Percentiles rank a stretch among this genome's conserved stretches.
Conservation (phyloP, 139 green algal species). For the Chlamydomonas urium region DNA sequence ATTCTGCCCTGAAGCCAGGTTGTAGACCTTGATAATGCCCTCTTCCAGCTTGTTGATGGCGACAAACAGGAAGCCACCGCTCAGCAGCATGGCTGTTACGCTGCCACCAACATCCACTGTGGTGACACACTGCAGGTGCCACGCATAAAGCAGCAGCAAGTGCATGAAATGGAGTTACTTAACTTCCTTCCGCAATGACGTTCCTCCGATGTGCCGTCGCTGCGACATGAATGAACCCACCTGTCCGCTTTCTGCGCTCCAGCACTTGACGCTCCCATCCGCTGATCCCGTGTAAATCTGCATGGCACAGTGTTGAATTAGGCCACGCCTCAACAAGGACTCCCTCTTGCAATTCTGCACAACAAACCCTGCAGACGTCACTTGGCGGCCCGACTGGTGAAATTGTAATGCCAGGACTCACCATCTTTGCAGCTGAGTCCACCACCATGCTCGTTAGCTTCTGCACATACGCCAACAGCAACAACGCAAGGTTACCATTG, state of each 20-base stretch:
- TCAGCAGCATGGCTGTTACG: conserved; percentile 62
- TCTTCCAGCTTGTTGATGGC: conserved; percentile 46
- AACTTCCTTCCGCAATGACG: not conserved
- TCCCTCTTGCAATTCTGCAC: conserved; percentile 1
- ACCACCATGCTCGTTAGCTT: conserved; percentile 15
- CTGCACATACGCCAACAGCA: not conserved
- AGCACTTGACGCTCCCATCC: conserved; percentile 62
- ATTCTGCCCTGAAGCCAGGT: conserved; percentile 44
- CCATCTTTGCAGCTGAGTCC: not conserved
- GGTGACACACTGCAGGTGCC: not conserved
- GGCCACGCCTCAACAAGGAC: not conserved
- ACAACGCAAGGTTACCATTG: too few relatives aligned
- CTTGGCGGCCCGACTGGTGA: not conserved
- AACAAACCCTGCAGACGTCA: not conserved
- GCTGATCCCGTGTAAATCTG: conserved; percentile 72
- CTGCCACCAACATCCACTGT: conserved; percentile 60
- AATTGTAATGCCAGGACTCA: too few relatives aligned
- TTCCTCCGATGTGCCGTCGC: not conserved
- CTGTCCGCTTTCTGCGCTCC: conserved; percentile 58
- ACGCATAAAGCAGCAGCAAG: not conserved
- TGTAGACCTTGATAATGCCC: conserved; percentile 48
- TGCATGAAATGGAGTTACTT: not conserved
- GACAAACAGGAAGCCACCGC: conserved; percentile 67
- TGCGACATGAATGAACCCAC: conserved; percentile 21
- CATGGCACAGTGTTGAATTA: not conserved